phyloP scores from a whole-genome alignment of 495 filamentous ascomycete genomes.

The Tuber brumale region DNA sequence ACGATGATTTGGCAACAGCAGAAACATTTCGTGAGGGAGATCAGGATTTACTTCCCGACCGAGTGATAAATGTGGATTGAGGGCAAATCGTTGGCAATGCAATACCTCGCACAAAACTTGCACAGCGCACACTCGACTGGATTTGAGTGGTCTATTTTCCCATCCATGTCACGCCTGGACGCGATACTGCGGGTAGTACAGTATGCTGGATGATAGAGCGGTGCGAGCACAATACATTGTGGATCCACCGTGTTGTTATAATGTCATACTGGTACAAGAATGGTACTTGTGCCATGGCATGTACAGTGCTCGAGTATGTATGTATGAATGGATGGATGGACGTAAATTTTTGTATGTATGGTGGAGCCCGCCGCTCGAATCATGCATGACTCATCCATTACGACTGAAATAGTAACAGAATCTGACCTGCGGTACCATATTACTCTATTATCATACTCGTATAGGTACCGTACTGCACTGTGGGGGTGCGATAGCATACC shows the following conservation, averaged over 20 bases:
- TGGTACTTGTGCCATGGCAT: background rate
- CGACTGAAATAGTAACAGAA: background rate
- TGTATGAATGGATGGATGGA: background rate
- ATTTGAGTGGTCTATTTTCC: background rate
- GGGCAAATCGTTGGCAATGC: background rate
- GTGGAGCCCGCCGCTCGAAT: background rate
- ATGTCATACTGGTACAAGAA: background rate
- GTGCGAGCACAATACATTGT: background rate
- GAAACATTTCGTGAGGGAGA: background rate
- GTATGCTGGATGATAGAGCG: background rate
- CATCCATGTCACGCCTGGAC: background rate
- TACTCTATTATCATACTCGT: background rate
- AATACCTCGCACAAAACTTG: background rate
- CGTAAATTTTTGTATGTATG: background rate
- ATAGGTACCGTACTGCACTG: background rate
- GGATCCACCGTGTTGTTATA: background rate
- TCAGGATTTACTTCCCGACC: background rate
- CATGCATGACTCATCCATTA: background rate
- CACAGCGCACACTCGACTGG: background rate
- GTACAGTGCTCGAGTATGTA: background rate
- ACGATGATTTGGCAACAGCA: background rate
- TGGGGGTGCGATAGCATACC: background rate
- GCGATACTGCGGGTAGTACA: background rate
- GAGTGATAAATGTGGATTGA: constrained; percentile 4
- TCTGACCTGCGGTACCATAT: background rate